A percentile compares a stretch with the other conserved stretches of the same genome.
Conservation (phyloP, 78 protist genomes). For the Blattamonas nauphoetae region DNA sequence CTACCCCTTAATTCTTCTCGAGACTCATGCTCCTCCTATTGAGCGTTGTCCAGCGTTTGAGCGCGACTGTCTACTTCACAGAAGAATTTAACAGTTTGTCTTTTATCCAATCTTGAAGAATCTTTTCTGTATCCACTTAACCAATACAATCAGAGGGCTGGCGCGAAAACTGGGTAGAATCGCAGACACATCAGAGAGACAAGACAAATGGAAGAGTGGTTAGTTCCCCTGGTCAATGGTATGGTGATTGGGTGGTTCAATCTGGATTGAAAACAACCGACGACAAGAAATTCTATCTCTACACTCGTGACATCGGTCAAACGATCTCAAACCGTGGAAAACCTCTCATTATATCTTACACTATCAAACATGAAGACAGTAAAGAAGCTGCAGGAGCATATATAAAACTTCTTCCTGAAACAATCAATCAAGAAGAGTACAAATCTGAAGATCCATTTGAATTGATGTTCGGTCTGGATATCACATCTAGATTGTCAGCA, state of each 20-base stretch:
- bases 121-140: no score
- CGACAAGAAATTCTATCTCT: conserved; percentile 17
- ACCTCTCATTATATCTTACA: conserved; percentile 47
- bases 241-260: neutral
- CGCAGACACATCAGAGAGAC: neutral
- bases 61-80: no score
- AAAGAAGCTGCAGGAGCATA: conserved; percentile 72
- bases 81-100: no score
- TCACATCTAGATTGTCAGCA: conserved; percentile 64
- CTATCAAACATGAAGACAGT: conserved; percentile 78
- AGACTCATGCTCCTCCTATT: no score
- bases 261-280: neutral
- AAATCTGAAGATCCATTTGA: conserved; percentile 60
- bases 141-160: neutral
- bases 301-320: conserved; percentile 18
- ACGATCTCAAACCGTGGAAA: conserved; percentile 3
- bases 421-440: conserved; percentile 46
- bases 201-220: neutral
- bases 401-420: conserved; percentile 76
- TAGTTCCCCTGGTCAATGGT: neutral
- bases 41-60: no score
- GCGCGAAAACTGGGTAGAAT: neutral
- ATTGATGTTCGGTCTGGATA: conserved; percentile 92
- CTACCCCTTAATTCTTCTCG: no score
- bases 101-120: no score